Evolutionary conservation across 1,139 yeast genomes (phyloP).

Genomic region (Insectozyma bohioensis): DNA sequence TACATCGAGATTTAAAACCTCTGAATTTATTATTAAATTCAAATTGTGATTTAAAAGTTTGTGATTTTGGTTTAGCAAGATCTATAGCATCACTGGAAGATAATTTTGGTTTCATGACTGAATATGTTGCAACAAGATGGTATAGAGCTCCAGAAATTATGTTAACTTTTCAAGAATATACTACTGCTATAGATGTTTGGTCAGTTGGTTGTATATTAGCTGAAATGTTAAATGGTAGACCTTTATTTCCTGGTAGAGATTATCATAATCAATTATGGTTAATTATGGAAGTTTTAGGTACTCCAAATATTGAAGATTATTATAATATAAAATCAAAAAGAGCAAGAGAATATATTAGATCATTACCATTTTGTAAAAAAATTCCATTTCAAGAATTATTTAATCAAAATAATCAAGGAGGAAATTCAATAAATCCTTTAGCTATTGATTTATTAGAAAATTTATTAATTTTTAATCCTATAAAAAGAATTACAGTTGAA

Average conservation of each 20-base stretch:
- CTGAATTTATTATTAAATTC: constrained; percentile 35
- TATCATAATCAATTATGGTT: constrained; percentile 64
- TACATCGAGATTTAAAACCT: constrained; percentile 43
- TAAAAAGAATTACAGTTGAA: constrained; percentile 59
- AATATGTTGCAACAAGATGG: constrained; percentile 81
- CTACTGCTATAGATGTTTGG: constrained; percentile 77
- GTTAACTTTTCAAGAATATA: constrained; percentile 66
- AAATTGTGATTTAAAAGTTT: constrained; percentile 45
- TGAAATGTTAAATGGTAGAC: constrained; percentile 60
- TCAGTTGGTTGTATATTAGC: constrained; percentile 77
- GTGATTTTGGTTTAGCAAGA: constrained; percentile 59
- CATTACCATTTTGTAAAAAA: constrained; percentile 55
- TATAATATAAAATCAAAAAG: constrained; percentile 57
- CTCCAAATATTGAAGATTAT: constrained; percentile 60
- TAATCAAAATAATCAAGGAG: constrained; percentile 29
- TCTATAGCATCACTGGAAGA: constrained; percentile 35
- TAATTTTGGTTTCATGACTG: constrained; percentile 49
- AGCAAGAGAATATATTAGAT: constrained; percentile 60
- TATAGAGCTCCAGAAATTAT: constrained; percentile 79
- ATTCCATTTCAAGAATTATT: constrained; percentile 44
- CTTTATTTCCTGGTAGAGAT: constrained; percentile 80
- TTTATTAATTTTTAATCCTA: constrained; percentile 63
- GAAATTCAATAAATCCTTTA: constrained; percentile 41
- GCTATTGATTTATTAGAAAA: constrained; percentile 63
- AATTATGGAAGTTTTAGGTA: constrained; percentile 62